phyloP scores from a whole-genome alignment of 225 moss, liverwort and hornwort species.

The Sphagnum contortum region DNA sequence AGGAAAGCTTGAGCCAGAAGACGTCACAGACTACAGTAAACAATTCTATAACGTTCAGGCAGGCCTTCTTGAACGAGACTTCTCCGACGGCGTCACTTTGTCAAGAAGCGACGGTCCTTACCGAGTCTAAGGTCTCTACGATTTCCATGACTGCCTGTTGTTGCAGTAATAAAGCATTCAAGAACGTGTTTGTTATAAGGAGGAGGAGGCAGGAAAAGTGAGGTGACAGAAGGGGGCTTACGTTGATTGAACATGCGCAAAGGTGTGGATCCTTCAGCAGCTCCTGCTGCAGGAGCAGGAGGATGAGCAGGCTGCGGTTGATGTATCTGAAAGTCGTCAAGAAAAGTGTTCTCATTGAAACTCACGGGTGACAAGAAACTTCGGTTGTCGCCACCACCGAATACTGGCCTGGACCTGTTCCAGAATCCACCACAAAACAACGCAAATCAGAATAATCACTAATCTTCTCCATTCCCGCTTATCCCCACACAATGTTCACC shows the following conservation, averaged over 20 bases:
- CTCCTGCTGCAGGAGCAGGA: neutral
- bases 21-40: too few species aligned
- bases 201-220: neutral
- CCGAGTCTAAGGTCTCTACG: neutral
- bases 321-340: conserved; percentile 11
- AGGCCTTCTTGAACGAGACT: neutral
- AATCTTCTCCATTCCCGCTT: too few species aligned
- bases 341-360: conserved; percentile 7
- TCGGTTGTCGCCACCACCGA: conserved; percentile 7
- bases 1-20: too few species aligned
- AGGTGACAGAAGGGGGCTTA: neutral
- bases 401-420: conserved; percentile 9
- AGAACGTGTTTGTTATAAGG: neutral
- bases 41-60: too few species aligned
- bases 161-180: neutral
- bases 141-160: neutral
- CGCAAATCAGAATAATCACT: neutral
- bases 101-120: neutral
- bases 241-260: conserved; percentile 18
- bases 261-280: conserved; percentile 2
- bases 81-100: neutral
- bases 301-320: neutral
- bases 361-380: conserved; percentile 11
- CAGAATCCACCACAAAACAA: neutral
- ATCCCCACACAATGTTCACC: too few species aligned